Base-by-base conservation (phyloP, 139 green algal species). In the Pseudopediastrum boryanum region DNA sequence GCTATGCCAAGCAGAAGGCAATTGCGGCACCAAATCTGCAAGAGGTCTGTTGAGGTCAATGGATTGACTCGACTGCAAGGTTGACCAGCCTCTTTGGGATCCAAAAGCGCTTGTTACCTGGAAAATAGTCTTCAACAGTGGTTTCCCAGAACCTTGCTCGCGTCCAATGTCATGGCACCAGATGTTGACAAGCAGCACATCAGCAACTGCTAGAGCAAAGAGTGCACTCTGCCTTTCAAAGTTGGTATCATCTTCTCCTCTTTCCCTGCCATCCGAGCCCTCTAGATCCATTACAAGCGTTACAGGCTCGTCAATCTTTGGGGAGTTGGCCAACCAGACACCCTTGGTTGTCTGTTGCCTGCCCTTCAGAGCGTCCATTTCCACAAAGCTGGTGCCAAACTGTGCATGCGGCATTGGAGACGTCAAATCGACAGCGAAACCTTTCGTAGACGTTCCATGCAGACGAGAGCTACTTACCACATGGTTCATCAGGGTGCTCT, bases 151-250 rank as follows among this genome's bases (percentile, higher is more conserved):
- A 6, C 94, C 96, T 36, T 95, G 85, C 84, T 98, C 96, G n/a
- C 96, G 83, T 1, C 96, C 96, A 69, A 99, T 93, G 84, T 99
- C 97, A 83, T 98, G 94, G 78, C 93, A 96, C 92, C 94, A 99
- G 71, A 99, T 94, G 87, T 99, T 99, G 61, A 99, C 89, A 54
- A 99, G 79, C 64, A 99, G 82, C 0, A 98, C 85, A 79, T 99
- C 96, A 4, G 96, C 90, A 25, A 93, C 87, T 3, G 96, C 92
- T 58, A 99, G 84, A 4, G 96, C 96, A 85, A 99, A 99, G 25
- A 99, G 89, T 0, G 96, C 92, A 54, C 72, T 94, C 85, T 99
- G 96, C 46, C 96, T 93, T 84, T 99, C 96, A 85, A 99, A 99
- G 41, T 93, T 94, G 25, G 95, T 98, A 84, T 99, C 96, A 74